phyloP scores from a whole-genome alignment of 2,329 filamentous ascomycete genomes.

The Fusarium caatingaense region DNA sequence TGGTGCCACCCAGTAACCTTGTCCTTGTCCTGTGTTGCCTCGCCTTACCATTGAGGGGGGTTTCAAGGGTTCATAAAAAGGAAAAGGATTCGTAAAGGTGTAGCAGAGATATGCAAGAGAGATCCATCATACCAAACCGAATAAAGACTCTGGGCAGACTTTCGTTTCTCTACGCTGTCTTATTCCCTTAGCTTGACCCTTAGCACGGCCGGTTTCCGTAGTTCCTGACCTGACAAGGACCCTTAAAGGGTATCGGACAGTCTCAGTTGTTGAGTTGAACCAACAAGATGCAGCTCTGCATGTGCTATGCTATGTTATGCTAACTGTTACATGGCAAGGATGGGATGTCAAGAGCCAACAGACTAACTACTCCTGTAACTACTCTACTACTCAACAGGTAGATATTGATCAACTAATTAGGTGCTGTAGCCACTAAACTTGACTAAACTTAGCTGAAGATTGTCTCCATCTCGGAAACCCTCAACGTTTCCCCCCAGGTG shows the following conservation, averaged over 20 bases:
- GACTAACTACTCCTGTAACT: background rate
- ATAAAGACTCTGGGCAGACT: slow-evolving; percentile 7
- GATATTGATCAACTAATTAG: background rate
- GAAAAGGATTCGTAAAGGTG: background rate
- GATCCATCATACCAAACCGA: slow-evolving; percentile 13
- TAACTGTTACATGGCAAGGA: background rate
- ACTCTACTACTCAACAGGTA: background rate
- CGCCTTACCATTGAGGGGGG: background rate
- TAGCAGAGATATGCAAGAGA: slow-evolving; percentile 2
- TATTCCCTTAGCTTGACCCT: background rate
- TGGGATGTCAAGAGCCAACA: background rate
- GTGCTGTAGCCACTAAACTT: background rate
- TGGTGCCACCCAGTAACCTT: slow-evolving; percentile 1
- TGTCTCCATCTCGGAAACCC: background rate
- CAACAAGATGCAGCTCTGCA: slow-evolving; percentile 18
- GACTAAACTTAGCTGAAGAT: background rate
- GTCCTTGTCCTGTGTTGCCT: background rate
- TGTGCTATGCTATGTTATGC: slow-evolving; percentile 4
- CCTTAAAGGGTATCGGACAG: background rate
- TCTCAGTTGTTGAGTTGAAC: background rate
- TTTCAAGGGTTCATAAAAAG: background rate
- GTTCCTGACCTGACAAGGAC: background rate
- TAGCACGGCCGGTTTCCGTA: background rate
- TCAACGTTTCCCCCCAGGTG: background rate
- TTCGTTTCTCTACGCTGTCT: background rate